Percentiles rank a stretch among this genome's conserved stretches.
These are phyloP conservation scores for Haplographium delicatum DNA, from an alignment of 495 filamentous ascomycete species.

Conservation along the genomic window DNA sequence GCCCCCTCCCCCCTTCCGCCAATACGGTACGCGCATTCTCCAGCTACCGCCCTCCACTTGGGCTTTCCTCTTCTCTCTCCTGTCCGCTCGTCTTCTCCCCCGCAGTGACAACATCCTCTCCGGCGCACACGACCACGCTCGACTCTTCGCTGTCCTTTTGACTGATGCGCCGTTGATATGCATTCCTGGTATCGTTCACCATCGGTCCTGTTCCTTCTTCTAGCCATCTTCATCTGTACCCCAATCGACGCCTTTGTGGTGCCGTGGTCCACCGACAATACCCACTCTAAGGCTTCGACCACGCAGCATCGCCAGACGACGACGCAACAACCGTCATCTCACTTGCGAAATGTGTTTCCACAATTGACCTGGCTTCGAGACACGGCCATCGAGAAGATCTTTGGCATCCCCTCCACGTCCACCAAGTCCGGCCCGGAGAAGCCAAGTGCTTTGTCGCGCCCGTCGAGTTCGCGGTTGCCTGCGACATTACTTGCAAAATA, in stretches of 20 bases:
- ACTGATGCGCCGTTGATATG: slow-evolving; percentile 16
- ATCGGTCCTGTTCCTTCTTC: slow-evolving; percentile 9
- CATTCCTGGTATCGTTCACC: slow-evolving; percentile 1
- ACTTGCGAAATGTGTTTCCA: slow-evolving; percentile 26
- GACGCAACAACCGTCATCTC: background rate
- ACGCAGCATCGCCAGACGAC: background rate
- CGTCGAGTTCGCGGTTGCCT: slow-evolving; percentile 29
- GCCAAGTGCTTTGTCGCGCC: slow-evolving; percentile 16
- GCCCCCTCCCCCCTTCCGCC: background rate
- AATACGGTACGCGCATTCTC: background rate
- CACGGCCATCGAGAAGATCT: slow-evolving; percentile 57
- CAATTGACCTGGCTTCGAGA: slow-evolving; percentile 57
- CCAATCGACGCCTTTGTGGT: slow-evolving; percentile 22
- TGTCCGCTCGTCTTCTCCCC: background rate
- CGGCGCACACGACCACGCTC: background rate
- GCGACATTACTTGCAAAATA: slow-evolving; percentile 60
- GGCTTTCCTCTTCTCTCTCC: background rate
- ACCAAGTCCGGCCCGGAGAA: slow-evolving; percentile 13
- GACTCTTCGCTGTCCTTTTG: background rate
- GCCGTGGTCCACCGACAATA: slow-evolving; percentile 18
- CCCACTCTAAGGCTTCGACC: slow-evolving; percentile 7
- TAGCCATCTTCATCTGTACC: slow-evolving; percentile 6
- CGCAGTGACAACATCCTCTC: background rate
- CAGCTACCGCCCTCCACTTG: background rate
- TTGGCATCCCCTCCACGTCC: slow-evolving; percentile 42